Percentiles rank a stretch among this genome's conserved stretches.
Evolutionary conservation across 345 rosid genomes (phyloP).

Genomic region (Bruguiera sexangula): DNA sequence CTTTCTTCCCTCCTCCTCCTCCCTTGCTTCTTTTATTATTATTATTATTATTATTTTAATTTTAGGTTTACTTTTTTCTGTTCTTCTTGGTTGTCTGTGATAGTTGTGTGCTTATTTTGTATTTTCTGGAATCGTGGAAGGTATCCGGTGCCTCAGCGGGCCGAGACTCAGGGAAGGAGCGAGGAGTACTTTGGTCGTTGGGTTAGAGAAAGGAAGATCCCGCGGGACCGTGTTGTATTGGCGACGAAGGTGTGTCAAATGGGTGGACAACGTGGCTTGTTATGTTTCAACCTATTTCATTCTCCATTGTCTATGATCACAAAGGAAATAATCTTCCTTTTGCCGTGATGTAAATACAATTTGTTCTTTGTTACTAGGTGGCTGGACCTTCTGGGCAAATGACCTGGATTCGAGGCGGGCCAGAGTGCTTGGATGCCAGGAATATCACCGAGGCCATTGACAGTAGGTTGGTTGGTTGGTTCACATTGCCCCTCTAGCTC

Average conservation of each 20-base stretch:
- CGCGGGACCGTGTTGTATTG: conserved; percentile 46
- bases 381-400: conserved; percentile 62
- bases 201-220: conserved; percentile 47
- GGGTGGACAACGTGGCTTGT: no score
- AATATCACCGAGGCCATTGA: conserved; percentile 52
- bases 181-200: conserved; percentile 61
- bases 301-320: no score
- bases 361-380: conserved; percentile 24
- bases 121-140: conserved; percentile 3
- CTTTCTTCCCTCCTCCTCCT: not conserved
- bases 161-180: conserved; percentile 58
- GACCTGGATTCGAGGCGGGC: conserved; percentile 63
- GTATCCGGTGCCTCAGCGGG: conserved; percentile 73
- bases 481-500: not conserved
- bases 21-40: not conserved
- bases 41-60: no score
- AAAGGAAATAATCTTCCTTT: no score
- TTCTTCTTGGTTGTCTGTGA: not conserved
- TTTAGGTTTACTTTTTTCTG: not conserved
- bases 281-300: no score
- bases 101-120: not conserved
- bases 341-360: not conserved
- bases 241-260: conserved; percentile 44
- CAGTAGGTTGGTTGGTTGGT: conserved; percentile 41
- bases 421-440: conserved; percentile 45